Base-by-base conservation (phyloP, 2,329 filamentous ascomycete genomes). In the Hymenoscyphus occultus region DNA sequence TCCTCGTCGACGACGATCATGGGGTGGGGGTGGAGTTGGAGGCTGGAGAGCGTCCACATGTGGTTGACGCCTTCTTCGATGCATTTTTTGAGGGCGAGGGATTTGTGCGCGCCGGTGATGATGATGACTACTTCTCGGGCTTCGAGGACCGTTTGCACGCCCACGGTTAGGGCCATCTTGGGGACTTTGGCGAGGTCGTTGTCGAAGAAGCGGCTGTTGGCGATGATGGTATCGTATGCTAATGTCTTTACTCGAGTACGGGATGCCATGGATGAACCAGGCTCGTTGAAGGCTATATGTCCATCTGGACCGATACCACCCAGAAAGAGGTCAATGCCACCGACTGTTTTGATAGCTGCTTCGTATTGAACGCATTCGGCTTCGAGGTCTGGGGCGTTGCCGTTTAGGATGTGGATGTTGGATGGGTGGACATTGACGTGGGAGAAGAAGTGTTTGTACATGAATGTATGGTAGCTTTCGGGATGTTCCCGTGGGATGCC, bases 361-460 rank as follows among this genome's bases (percentile, higher is more conserved):
- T 96, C 92, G 75, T 94, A 96, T 57, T 86, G 85, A 57, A 89
- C 84, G 74, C 91, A 94, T 78, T 95, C 92, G 51, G 86, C 86
- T 69, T 89, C 86, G 2, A 92, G 85, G 74, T 92, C 90, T 14
- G 84, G 79, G 0, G 91, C 90, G 74, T 93, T 94, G 73, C 91
- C 91, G 74, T 94, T 86, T 48, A 94, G 84, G 73, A 95, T 92
- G 79, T 96, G 88, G 75, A 95, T 92, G 76, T 94, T 93, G 74
- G 85, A 84, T 5, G 92, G 92, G 70, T 88, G 85, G 71, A 95
- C 89, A 74, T 96, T 91, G 72, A 95, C 88, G 71, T 86, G 91
- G 56, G 90, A 91, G 82, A 96, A 96, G 82, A 96, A 92, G 79
- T 95, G 84, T 78, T 90, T 91, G 85, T 93, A 96, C 92, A 96